Conservation (phyloP, 495 filamentous ascomycete genomes). For the Hyaloscypha hepaticicola region DNA sequence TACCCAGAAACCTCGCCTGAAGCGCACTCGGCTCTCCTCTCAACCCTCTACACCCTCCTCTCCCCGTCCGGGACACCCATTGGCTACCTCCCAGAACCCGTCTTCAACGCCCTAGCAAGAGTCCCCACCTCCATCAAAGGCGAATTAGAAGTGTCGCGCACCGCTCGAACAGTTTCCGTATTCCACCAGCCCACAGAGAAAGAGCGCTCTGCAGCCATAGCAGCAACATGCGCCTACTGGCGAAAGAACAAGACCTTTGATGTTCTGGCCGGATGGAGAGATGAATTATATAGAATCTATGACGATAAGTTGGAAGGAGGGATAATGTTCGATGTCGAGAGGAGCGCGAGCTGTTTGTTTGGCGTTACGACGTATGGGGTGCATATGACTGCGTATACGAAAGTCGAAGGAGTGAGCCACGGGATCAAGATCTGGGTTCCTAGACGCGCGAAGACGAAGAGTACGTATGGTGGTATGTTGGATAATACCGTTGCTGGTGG, state of each 20-base stretch:
- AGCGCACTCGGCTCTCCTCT: slow-evolving; percentile 47
- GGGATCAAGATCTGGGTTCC: slow-evolving; percentile 85
- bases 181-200: slow-evolving; percentile 47
- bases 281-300: slow-evolving; percentile 86
- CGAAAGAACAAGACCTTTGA: slow-evolving; percentile 63
- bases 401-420: slow-evolving; percentile 27
- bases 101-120: slow-evolving; percentile 52
- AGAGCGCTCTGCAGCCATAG: slow-evolving; percentile 60
- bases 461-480: slow-evolving; percentile 69
- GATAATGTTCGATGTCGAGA: slow-evolving; percentile 76
- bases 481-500: slow-evolving; percentile 96
- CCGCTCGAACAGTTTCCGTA: slow-evolving; percentile 48
- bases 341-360: slow-evolving; percentile 75
- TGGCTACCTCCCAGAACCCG: slow-evolving; percentile 61
- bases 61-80: slow-evolving; percentile 53
- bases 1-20: slow-evolving; percentile 57
- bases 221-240: slow-evolving; percentile 59
- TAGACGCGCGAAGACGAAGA: slow-evolving; percentile 68
- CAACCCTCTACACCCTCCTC: slow-evolving; percentile 49
- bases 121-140: slow-evolving; percentile 49
- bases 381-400: slow-evolving; percentile 79
- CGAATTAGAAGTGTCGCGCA: slow-evolving; percentile 52
- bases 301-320: slow-evolving; percentile 52
- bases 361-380: slow-evolving; percentile 87
- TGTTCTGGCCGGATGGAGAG: slow-evolving; percentile 78